Evolutionary conservation across 306 rosid genomes (phyloP).

Genomic region (Betula pendula): DNA sequence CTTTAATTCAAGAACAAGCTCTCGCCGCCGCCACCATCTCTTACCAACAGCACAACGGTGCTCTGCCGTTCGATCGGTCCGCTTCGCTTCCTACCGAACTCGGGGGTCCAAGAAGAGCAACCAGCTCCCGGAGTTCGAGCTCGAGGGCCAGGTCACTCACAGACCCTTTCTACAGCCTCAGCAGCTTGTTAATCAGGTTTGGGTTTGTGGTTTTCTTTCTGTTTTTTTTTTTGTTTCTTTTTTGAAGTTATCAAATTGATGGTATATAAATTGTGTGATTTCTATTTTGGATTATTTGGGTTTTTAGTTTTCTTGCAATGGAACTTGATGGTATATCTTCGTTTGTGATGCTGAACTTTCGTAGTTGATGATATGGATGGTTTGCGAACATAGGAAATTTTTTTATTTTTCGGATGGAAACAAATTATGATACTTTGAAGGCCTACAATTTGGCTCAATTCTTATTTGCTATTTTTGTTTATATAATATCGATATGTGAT

Average conservation of each 20-base stretch:
- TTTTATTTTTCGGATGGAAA: neutral
- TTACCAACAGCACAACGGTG: conserved; percentile 53
- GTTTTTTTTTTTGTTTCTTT: neutral
- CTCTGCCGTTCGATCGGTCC: conserved; percentile 75
- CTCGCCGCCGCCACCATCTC: conserved; percentile 82
- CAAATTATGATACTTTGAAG: neutral
- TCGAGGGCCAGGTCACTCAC: conserved; percentile 84
- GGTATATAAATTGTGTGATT: neutral
- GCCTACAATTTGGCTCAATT: neutral
- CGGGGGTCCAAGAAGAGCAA: conserved; percentile 50
- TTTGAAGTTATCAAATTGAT: neutral
- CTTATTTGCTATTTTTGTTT: neutral
- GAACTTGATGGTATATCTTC: neutral
- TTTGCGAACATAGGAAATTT: neutral
- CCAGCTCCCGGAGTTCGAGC: conserved; percentile 76
- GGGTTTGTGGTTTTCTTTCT: neutral
- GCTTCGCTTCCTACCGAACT: conserved; percentile 67
- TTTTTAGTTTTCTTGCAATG: conserved; percentile 1
- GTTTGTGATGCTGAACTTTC: neutral
- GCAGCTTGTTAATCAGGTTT: conserved; percentile 79
- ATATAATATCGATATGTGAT: neutral
- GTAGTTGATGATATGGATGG: neutral
- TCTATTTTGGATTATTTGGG: neutral
- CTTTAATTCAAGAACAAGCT: conserved; percentile 68
- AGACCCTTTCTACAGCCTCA: conserved; percentile 94